Conservation (phyloP, 1,284 basidiomycete genomes). For the Ceratobasidium sp. region DNA sequence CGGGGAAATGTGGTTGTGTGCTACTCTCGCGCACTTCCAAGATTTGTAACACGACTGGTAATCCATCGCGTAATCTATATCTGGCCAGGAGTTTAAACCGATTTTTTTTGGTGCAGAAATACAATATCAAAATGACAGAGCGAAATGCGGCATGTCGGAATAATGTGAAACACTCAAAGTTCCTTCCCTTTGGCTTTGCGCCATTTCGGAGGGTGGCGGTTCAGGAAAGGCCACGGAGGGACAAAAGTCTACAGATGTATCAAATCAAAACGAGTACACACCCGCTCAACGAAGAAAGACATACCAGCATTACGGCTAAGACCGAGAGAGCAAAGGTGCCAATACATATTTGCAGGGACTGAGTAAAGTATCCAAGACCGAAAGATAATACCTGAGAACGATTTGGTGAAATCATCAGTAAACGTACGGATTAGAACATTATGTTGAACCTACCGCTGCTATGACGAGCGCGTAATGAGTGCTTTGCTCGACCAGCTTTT, state of each 20-base stretch:
- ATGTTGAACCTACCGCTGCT: conserved; percentile 55
- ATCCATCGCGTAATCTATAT: too few species aligned
- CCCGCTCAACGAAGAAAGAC: conserved; percentile 52
- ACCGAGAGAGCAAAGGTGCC: conserved; percentile 65
- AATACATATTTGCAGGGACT: conserved; percentile 74
- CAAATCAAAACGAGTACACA: background rate
- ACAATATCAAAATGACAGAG: too few species aligned
- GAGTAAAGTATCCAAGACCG: conserved; percentile 69
- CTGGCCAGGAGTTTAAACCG: too few species aligned
- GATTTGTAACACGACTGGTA: too few species aligned
- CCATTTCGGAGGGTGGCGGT: conserved; percentile 75
- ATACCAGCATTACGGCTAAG: conserved; percentile 66
- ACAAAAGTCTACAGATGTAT: conserved; percentile 65
- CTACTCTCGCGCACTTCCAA: too few species aligned
- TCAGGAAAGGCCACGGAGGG: conserved; percentile 78
- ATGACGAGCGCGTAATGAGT: conserved; percentile 60
- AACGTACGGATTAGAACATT: conserved; percentile 50
- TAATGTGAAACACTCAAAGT: conserved; percentile 45
- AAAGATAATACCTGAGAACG: conserved; percentile 71
- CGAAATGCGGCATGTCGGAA: too few species aligned
- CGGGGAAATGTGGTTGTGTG: too few species aligned
- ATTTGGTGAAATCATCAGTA: conserved; percentile 12
- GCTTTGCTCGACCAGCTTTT: conserved; percentile 70
- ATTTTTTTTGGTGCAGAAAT: too few species aligned
- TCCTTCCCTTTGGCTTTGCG: conserved; percentile 60